Evolutionary conservation across 2,329 filamentous ascomycete species (phyloP), one percentile per base, ranked within the genome.

Genomic region (Ascochyta viciae-villosae): DNA sequence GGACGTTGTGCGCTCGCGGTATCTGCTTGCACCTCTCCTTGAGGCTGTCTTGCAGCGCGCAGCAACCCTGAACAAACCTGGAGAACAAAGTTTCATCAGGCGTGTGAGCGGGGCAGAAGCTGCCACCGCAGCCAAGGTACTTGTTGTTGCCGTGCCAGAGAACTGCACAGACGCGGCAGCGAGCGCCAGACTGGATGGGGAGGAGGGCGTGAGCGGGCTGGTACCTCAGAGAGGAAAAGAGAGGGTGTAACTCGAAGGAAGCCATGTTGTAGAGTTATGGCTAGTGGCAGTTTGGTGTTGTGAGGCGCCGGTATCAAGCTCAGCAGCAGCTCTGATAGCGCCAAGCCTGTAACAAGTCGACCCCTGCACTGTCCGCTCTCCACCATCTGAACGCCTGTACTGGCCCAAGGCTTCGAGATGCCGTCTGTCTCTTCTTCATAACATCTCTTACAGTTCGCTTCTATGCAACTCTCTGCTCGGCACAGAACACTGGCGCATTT

Each of bases 321-420:
- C 6, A 22, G 24, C 16, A 24, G 42, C 37, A 42, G 31, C 38
- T 47, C 27, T 46, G 43, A 47, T 47, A 45, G n/a, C 19, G 49
- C 49, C 41, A 51, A 51, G 49, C 27, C 49, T 8, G 31, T 16
- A 26, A 26, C 49, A 34, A 26, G 9, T 13, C 22, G 35, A 45
- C 26, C 49, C 34, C 13, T 45, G 26, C 34, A 23, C 7, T 41
- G 22, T 31, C 19, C 7, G 6, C 27, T 5, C n/a, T 24, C 9
- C 5, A 26, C 22, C 15, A 24, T 29, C 23, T 43, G 24, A 16
- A 35, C 6, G 7, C 15, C n/a, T 16, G 15, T n/a, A 35, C 29
- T 35, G 15, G 15, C n/a, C 15, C 29, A 31, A 31, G 12, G 3
- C 12, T 4, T 31, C 12, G 12, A 31, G 29, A 13, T 13, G 4